Evolutionary conservation across 73 alveolate species (phyloP).

Genomic region (Tetrahymena malaccensis): DNA sequence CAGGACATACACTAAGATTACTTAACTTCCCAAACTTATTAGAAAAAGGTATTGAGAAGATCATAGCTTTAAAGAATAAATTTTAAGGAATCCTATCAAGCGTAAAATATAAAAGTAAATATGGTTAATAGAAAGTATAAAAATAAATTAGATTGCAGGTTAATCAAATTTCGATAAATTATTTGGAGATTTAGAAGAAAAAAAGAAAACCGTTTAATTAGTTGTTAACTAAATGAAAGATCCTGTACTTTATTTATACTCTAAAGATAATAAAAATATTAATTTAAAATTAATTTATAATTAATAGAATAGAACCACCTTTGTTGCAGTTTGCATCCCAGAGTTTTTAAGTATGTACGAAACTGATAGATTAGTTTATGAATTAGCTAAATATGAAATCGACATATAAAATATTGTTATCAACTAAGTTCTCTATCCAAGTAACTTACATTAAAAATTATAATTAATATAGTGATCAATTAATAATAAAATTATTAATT

Average conservation of each 20-base stretch:
- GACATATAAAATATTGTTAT: constrained; percentile 94
- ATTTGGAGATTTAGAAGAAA: constrained; percentile 69
- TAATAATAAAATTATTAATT: too few species aligned
- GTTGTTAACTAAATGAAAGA: constrained; percentile 83
- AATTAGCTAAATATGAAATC: constrained; percentile 88
- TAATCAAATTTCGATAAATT: constrained; percentile 34
- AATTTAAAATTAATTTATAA: not conserved
- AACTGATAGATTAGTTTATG: constrained; percentile 96
- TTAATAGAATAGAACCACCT: constrained; percentile 72
- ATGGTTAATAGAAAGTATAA: constrained; percentile 46
- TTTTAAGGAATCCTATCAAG: constrained; percentile 69
- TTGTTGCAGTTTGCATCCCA: constrained; percentile 98
- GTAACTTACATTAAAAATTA: not conserved
- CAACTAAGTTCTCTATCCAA: constrained; percentile 92
- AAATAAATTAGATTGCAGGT: not conserved
- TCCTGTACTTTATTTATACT: constrained; percentile 31
- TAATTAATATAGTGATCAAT: too few species aligned
- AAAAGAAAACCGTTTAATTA: constrained; percentile 80
- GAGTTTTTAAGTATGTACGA: constrained; percentile 96
- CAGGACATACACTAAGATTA: constrained; percentile 98
- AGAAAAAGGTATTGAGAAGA: constrained; percentile 85
- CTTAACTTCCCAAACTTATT: constrained; percentile 91
- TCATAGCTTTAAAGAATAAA: constrained; percentile 80
- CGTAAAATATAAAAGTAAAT: constrained; percentile 45
- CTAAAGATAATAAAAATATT: not conserved